Evolutionary conservation across 257 asterid species (phyloP), one percentile per base, ranked within the genome.

Genomic region (Solanum dulcamara): DNA sequence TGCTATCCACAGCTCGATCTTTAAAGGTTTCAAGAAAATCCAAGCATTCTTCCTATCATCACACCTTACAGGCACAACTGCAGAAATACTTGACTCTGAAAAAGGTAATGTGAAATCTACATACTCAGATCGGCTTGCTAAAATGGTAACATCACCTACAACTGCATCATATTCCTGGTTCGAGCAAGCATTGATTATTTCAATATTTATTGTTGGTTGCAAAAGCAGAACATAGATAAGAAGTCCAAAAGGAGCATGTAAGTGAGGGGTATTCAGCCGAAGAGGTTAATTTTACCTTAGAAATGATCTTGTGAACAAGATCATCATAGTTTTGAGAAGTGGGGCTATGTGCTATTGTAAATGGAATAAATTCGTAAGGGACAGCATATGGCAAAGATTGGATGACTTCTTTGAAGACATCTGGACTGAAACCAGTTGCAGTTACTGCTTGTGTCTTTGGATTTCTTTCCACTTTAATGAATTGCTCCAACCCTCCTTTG

Each of bases 41-140:
- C 89, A 86, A 17, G 86, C 35, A 48, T 85, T 84, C 14, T 75
- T 85, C 6, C 44, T 55, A 20, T 88, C 38, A 83, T 79, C 84
- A 22, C 66, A 67, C 32, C 40, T 84, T 20, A 84, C 59, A 2
- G 91, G 86, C 55, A 86, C 89, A n/a, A 86, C 86, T 59, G 85
- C 84, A 10, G 87, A 74, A 37, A 91, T 88, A 46, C 94, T 91
- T 6, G 93, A 90, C 7, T 80, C 90, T 8, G 89, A 37, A 32
- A 86, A 88, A 10, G 94, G 94, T 10, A 92, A 86, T 8, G 91
- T 80, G 88, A 90, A 91, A 44, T 91, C 94, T 5, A 88, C 92
- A 11, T 84, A 88, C 7, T 88, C 28, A 30, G 92, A 88, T 81
- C 94, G 84, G 24, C 83, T 86, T 2, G 88, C 87, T 12, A 89